These are phyloP conservation scores for Cephaloascus albidus DNA, from an alignment of 805 yeast genomes.

Conservation along the genomic window DNA sequence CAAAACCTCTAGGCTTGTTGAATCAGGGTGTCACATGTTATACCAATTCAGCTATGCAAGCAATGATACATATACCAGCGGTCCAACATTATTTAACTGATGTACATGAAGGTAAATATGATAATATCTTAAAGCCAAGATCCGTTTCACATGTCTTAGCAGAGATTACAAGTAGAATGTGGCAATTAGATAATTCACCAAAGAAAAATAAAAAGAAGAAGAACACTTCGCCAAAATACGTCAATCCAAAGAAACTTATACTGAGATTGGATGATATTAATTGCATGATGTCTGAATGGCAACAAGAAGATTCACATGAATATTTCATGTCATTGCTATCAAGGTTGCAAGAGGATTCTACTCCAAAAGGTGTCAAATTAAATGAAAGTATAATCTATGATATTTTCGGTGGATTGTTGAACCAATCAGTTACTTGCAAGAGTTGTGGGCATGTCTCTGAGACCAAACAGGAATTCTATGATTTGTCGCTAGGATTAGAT, in stretches of 20 bases:
- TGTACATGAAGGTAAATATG: conserved; percentile 45
- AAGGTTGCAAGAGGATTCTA: conserved; percentile 83
- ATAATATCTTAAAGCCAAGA: conserved; percentile 32
- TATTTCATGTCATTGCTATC: conserved; percentile 89
- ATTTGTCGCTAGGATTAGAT: conserved; percentile 73
- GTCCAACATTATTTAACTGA: conserved; percentile 74
- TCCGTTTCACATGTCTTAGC: conserved; percentile 64
- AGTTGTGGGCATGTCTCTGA: conserved; percentile 74
- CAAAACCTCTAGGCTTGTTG: conserved; percentile 61
- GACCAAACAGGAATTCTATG: conserved; percentile 91
- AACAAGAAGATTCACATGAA: conserved; percentile 97
- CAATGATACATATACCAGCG: conserved; percentile 86
- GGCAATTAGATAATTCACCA: conserved; percentile 39
- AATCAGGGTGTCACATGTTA: conserved; percentile 96
- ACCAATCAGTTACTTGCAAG: conserved; percentile 79
- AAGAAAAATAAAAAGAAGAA: conserved; percentile 12
- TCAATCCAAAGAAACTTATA: conserved; percentile 72
- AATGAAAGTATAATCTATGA: conserved; percentile 80
- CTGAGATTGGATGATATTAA: conserved; percentile 72
- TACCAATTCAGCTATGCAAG: conserved; percentile 91
- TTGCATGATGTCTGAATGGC: conserved; percentile 96
- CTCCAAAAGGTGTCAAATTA: conserved; percentile 82
- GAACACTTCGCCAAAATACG: conserved; percentile 27
- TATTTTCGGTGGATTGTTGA: conserved; percentile 84
- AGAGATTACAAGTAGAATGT: conserved; percentile 60